Percentiles rank a stretch among this genome's conserved stretches.
Evolutionary conservation across 2,329 filamentous ascomycete genomes (phyloP).

Genomic region (Colletotrichum limetticola): DNA sequence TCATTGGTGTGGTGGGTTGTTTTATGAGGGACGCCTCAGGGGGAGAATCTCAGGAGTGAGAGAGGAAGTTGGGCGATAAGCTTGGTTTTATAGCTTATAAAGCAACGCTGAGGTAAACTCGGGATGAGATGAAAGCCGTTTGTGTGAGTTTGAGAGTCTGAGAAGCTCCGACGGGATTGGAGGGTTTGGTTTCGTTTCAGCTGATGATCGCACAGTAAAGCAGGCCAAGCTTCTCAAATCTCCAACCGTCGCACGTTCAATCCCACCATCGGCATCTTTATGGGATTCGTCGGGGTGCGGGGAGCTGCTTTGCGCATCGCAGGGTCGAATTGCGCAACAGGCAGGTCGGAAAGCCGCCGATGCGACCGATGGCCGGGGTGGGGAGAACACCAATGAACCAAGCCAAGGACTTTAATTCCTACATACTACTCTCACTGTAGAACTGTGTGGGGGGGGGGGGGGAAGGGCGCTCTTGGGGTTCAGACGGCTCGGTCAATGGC

Average conservation of each 20-base stretch:
- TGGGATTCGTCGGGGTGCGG: neutral
- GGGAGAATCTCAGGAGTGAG: neutral
- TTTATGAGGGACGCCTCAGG: neutral
- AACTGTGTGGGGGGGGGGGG: neutral
- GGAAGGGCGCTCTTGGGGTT: neutral
- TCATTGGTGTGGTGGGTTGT: neutral
- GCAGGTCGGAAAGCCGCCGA: constrained; percentile 28
- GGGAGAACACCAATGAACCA: too few species aligned
- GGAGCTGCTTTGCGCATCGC: constrained; percentile 29
- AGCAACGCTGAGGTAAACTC: neutral
- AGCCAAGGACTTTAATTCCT: too few species aligned
- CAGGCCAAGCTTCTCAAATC: neutral
- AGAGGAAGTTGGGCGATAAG: neutral
- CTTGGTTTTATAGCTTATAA: neutral
- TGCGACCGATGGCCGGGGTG: constrained; percentile 4
- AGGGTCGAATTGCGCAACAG: constrained; percentile 31
- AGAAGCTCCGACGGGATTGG: neutral
- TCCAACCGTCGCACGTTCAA: neutral
- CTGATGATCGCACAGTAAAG: neutral
- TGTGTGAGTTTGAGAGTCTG: neutral
- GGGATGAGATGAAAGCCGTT: neutral
- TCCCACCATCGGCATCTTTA: neutral
- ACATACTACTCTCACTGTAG: neutral
- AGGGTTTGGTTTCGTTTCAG: neutral
- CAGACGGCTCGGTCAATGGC: constrained; percentile 13